Conservation (phyloP, 176 grass and related monocot genomes). For the Ensete glaucum region DNA sequence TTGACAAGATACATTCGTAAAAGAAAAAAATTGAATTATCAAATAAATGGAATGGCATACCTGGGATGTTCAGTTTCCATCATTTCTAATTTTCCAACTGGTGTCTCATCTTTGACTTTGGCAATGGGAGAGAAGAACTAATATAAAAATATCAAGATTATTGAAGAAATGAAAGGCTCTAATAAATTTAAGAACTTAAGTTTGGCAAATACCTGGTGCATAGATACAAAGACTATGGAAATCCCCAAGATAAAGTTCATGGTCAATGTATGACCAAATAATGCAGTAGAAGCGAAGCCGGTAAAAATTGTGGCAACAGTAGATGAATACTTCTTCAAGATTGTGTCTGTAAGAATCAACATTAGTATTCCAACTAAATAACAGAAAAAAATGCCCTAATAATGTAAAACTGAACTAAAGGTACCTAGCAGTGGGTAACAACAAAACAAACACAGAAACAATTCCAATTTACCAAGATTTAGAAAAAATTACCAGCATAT, state of each 20-base stretch:
- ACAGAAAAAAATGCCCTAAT: not conserved
- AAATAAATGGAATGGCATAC: not conserved
- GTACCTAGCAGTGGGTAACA: not conserved
- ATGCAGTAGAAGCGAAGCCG: slow-evolving; percentile 79
- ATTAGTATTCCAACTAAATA: not conserved
- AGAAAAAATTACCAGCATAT: slow-evolving; percentile 67
- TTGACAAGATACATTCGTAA: not conserved
- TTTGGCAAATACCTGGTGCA: slow-evolving; percentile 70
- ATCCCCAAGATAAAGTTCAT: slow-evolving; percentile 97
- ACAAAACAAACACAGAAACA: not conserved
- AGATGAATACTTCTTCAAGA: slow-evolving; percentile 99
- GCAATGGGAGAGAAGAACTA: slow-evolving; percentile 98
- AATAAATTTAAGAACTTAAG: not conserved
- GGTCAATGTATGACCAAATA: slow-evolving; percentile 91
- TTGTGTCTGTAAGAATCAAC: slow-evolving; percentile 58
- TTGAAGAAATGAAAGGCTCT: slow-evolving; percentile 11
- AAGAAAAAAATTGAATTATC: not conserved
- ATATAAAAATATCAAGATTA: slow-evolving; percentile 17
- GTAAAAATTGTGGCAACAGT: slow-evolving; percentile 99
- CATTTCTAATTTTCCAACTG: slow-evolving; percentile 52
- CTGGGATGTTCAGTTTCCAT: slow-evolving; percentile 38
- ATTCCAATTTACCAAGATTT: not conserved
- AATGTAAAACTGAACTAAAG: not conserved
- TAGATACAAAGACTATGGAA: slow-evolving; percentile 97
- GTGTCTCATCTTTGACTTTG: slow-evolving; percentile 93